phyloP scores from a whole-genome alignment of 1,284 basidiomycete species.

The Puccinia polysora region DNA sequence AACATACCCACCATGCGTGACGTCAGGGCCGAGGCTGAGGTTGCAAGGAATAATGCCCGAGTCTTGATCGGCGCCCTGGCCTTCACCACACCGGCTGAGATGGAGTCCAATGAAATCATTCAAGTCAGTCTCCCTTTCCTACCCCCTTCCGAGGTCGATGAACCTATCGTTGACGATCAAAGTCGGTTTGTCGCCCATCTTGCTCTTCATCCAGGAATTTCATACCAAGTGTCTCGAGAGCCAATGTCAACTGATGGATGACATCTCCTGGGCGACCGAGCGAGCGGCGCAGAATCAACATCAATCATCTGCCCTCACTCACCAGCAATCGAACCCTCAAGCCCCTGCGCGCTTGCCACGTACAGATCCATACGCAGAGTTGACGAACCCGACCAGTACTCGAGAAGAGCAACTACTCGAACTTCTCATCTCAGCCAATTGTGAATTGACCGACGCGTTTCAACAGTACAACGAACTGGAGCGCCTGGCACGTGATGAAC shows the following conservation, averaged over 20 bases:
- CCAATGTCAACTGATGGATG: constrained; percentile 67
- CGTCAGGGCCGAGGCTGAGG: constrained; percentile 70
- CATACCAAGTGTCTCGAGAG: constrained; percentile 65
- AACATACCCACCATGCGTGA: constrained; percentile 68
- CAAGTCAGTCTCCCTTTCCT: constrained; percentile 60
- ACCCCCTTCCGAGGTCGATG: background rate
- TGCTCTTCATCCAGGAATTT: constrained; percentile 61
- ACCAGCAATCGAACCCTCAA: background rate
- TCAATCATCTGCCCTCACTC: background rate
- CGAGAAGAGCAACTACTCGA: constrained; percentile 57
- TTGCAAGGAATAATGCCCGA: constrained; percentile 66
- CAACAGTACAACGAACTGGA: constrained; percentile 64
- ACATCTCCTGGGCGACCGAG: constrained; percentile 73
- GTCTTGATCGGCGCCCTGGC: constrained; percentile 64
- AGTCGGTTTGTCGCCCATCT: too few species aligned
- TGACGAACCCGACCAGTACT: constrained; percentile 50
- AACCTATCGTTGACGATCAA: too few species aligned
- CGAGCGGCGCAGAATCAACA: constrained; percentile 60
- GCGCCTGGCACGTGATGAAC: constrained; percentile 57
- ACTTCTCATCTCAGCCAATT: constrained; percentile 64
- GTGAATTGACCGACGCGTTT: constrained; percentile 58
- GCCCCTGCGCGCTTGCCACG: background rate
- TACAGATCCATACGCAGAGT: background rate
- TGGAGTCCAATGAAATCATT: constrained; percentile 62
- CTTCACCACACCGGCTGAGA: constrained; percentile 63